A percentile compares a stretch with the other conserved stretches of the same genome.
Conservation (phyloP, 306 rosid species). For the Trichosanthes cucumerina region DNA sequence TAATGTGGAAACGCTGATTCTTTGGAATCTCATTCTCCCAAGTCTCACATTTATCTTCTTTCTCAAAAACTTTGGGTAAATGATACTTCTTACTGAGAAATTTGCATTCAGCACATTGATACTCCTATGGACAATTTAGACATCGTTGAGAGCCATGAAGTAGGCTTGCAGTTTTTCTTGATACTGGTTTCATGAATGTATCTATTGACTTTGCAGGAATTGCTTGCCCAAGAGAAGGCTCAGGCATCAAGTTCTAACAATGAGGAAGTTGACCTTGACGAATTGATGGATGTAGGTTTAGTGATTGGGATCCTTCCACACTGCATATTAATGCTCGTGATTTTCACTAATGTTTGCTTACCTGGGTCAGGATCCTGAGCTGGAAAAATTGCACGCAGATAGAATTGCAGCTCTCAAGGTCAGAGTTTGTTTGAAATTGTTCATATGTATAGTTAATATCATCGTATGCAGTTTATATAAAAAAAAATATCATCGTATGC, state of each 20-base stretch:
- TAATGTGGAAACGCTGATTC: neutral
- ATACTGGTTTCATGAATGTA: neutral
- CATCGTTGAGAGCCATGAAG: neutral
- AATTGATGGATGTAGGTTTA: slow-evolving; percentile 81
- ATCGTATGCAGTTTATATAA: neutral
- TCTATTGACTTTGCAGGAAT: slow-evolving; percentile 42
- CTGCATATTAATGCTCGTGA: slow-evolving; percentile 5
- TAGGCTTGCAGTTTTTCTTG: neutral
- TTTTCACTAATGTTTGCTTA: slow-evolving; percentile 19
- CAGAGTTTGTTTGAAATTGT: neutral
- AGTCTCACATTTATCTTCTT: neutral
- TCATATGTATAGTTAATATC: neutral
- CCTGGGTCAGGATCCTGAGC: slow-evolving; percentile 76
- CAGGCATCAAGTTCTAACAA: slow-evolving; percentile 54
- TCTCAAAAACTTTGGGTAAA: neutral
- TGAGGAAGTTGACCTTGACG: slow-evolving; percentile 83
- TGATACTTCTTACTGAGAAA: neutral
- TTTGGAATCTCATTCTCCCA: neutral
- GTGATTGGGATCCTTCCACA: slow-evolving; percentile 12
- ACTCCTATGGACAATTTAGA: neutral
- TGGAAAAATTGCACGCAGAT: slow-evolving; percentile 91
- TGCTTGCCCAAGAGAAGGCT: slow-evolving; percentile 41
- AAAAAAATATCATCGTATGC: no score
- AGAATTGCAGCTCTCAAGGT: slow-evolving; percentile 95
- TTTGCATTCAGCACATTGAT: neutral